A percentile compares a stretch with the other conserved stretches of the same genome.
Conservation (phyloP, 345 rosid species). For the Linum usitatissimum region DNA sequence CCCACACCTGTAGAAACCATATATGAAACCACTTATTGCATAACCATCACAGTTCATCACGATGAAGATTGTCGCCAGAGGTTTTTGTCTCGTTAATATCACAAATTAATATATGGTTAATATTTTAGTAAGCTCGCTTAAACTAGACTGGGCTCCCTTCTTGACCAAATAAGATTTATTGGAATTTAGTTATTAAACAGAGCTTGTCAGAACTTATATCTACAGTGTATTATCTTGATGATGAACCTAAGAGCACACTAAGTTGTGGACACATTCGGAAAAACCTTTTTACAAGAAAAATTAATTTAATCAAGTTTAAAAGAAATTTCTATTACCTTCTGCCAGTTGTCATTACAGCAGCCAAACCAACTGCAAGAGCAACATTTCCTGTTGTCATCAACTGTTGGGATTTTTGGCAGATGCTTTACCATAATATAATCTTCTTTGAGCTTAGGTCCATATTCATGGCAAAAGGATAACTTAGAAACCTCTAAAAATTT, state of each 20-base stretch:
- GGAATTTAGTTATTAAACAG: neutral
- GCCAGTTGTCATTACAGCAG: constrained; percentile 98
- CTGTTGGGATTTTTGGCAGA: constrained; percentile 54
- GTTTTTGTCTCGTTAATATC: neutral
- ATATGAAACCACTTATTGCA: constrained; percentile 2
- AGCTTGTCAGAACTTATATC: neutral
- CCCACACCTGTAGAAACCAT: constrained; percentile 69
- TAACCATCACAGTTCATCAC: neutral
- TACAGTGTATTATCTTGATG: neutral
- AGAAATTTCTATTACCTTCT: constrained; percentile 52
- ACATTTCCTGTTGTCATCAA: constrained; percentile 54
- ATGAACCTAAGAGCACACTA: neutral
- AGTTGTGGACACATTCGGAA: neutral
- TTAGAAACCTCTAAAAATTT: constrained; percentile 95
- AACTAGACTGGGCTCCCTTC: neutral
- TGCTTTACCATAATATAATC: constrained; percentile 87
- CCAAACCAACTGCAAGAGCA: constrained; percentile 62
- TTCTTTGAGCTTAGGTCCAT: constrained; percentile 96
- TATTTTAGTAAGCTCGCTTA: neutral
- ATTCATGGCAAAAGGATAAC: constrained; percentile 85
- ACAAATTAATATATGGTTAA: constrained; percentile 1
- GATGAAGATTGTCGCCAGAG: neutral
- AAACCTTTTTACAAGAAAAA: neutral
- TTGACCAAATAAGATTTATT: neutral
- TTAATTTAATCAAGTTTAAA: neutral